These are phyloP conservation scores for Pholiota conissans DNA, from an alignment of 768 basidiomycete species.

Conservation along the genomic window DNA sequence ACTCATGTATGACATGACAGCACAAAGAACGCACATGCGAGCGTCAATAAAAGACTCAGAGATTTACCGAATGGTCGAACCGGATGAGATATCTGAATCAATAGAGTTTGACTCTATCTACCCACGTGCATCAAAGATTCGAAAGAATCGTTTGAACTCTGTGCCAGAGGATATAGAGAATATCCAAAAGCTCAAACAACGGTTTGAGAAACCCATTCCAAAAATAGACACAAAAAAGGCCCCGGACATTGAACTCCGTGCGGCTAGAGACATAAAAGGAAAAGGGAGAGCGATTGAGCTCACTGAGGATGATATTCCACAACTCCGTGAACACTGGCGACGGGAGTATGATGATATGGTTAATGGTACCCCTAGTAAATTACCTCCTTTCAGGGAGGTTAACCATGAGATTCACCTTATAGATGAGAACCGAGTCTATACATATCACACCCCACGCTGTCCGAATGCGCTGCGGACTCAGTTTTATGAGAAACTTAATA, in stretches of 20 bases:
- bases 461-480: conserved; percentile 26
- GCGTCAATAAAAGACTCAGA: not conserved
- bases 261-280: conserved; percentile 1
- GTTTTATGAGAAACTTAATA: conserved; percentile 30
- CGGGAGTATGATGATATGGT: conserved; percentile 5
- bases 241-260: not conserved
- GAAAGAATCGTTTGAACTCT: not conserved
- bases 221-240: not conserved
- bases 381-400: conserved; percentile 9
- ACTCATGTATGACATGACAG: conserved; percentile 1
- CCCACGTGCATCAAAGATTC: not conserved
- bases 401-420: conserved; percentile 23
- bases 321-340: conserved; percentile 9
- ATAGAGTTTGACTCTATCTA: not conserved
- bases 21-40: not conserved
- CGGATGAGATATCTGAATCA: not conserved
- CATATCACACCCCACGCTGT: conserved; percentile 31
- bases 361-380: conserved; percentile 3
- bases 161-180: not conserved
- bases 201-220: not conserved
- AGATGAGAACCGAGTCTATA: conserved; percentile 29
- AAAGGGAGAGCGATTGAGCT: not conserved
- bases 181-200: not conserved
- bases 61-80: not conserved
- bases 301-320: not conserved